These are phyloP conservation scores for Exophiala oligosperma DNA, from an alignment of 2,329 filamentous ascomycete species.

Conservation along the genomic window DNA sequence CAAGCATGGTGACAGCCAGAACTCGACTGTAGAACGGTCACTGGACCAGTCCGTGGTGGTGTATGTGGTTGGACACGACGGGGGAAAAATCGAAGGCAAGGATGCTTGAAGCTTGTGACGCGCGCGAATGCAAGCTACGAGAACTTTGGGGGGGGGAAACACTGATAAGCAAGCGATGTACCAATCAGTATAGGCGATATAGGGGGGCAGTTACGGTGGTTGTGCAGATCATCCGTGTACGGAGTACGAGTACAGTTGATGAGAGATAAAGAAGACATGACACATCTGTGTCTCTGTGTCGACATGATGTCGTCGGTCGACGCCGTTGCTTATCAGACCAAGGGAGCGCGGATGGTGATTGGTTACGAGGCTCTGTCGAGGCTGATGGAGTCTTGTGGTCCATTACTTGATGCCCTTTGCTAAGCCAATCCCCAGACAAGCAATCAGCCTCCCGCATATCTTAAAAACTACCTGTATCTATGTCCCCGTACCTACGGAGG, in stretches of 20 bases:
- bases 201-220: neutral
- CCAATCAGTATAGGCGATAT: neutral
- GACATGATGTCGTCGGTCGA: too few species aligned
- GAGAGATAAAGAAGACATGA: too few species aligned
- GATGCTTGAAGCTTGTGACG: neutral
- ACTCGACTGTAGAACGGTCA: too few species aligned
- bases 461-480: too few species aligned
- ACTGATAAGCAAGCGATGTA: constrained; percentile 2
- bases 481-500: too few species aligned
- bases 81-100: too few species aligned
- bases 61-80: neutral
- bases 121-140: neutral
- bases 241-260: neutral
- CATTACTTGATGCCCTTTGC: neutral
- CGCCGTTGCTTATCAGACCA: neutral
- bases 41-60: too few species aligned
- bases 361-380: neutral
- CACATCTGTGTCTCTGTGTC: too few species aligned
- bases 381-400: neutral
- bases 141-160: neutral
- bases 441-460: too few species aligned
- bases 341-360: neutral
- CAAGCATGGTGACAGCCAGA: neutral
- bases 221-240: neutral
- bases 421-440: neutral